Percentiles rank a stretch among this genome's conserved stretches.
phyloP scores from a whole-genome alignment of 2,329 filamentous ascomycete genomes.

The Cryphonectria parasitica region DNA sequence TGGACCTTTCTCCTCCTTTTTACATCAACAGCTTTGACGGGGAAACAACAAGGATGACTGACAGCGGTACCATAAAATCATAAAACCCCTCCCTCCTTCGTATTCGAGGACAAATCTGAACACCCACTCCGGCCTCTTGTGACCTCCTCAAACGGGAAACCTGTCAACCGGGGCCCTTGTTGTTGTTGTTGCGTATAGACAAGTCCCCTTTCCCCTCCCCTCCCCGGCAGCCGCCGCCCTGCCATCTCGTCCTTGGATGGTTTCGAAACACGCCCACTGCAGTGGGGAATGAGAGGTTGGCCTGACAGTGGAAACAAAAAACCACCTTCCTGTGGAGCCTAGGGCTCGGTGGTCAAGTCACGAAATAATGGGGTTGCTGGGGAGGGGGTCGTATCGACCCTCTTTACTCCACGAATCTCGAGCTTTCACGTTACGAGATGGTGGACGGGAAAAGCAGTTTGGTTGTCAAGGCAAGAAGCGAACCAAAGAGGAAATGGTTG shows the following conservation, averaged over 20 bases:
- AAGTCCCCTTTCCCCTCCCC: not conserved
- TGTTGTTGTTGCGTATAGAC: conserved; percentile 12
- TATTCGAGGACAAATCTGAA: conserved; percentile 10
- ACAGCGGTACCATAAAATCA: not conserved
- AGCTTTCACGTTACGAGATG: not conserved
- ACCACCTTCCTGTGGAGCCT: not conserved
- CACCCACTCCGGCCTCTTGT: not conserved
- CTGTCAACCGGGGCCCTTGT: not conserved
- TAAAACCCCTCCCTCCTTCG: not conserved
- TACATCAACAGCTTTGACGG: not conserved
- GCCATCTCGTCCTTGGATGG: conserved; percentile 2
- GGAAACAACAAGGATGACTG: not conserved
- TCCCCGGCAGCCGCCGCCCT: not conserved
- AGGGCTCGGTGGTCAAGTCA: not conserved
- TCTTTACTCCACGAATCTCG: conserved; percentile 12
- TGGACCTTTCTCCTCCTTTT: not conserved
- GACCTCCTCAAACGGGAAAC: not conserved
- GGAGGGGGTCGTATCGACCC: not conserved
- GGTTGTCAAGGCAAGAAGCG: not conserved
- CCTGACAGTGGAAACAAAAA: conserved; percentile 3
- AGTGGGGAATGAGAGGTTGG: not conserved
- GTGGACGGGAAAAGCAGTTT: not conserved
- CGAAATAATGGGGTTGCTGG: not conserved
- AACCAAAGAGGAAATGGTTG: not conserved
- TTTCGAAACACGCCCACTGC: conserved; percentile 8